Base-by-base conservation (phyloP, 2,329 filamentous ascomycete genomes). In the Fusarium verticillioides region DNA sequence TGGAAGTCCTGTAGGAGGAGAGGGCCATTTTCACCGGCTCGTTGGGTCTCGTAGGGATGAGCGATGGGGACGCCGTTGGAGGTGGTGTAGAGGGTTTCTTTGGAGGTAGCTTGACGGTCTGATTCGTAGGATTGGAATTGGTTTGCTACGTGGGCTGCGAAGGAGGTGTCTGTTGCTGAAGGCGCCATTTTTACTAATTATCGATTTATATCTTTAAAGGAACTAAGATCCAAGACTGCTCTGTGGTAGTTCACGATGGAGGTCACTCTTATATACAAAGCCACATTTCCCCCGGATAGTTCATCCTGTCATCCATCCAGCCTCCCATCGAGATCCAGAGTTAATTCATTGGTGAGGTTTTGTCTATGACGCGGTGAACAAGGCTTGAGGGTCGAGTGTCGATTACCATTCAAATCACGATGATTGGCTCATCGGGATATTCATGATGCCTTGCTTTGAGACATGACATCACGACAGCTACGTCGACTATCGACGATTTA, bases 1-100 rank as follows among this genome's bases (percentile, higher is more conserved):
- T 90, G 88, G n/a, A 88, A 89, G 74, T 90, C 88, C 67, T 87
- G 84, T 0, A 91, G 81, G 2, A 91, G 84, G 2, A 91, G 83
- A 36, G 89, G 88, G 0, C 89, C 89, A 47, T 87, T 89, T 74
- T 89, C 86, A 72, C 88, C 88, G 8, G 82, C 85, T 34, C 88
- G 82, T 79, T 90, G 88, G 1, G 85, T 77, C 75, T 89, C 88
- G 74, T 90, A 90, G 2, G 88, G 87, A 72, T 91, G 88, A 13
- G 88, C 83, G 73, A 88, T 84, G 3, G 89, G 88, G 2, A 83
- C 84, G 62, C 87, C 87, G 79, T 89, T 90, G 80, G 84, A 86
- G 47, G 88, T 87, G 36, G 86, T 83, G 79, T 91, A 91, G 19
- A 87, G 66, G 19, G 79, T 77, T 26, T 86, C 81, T 44, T 81